A percentile compares a stretch with the other conserved stretches of the same genome.
These are phyloP conservation scores for Neocatenulostroma microsporum DNA, from an alignment of 2,329 filamentous ascomycete genomes.

Conservation along the genomic window DNA sequence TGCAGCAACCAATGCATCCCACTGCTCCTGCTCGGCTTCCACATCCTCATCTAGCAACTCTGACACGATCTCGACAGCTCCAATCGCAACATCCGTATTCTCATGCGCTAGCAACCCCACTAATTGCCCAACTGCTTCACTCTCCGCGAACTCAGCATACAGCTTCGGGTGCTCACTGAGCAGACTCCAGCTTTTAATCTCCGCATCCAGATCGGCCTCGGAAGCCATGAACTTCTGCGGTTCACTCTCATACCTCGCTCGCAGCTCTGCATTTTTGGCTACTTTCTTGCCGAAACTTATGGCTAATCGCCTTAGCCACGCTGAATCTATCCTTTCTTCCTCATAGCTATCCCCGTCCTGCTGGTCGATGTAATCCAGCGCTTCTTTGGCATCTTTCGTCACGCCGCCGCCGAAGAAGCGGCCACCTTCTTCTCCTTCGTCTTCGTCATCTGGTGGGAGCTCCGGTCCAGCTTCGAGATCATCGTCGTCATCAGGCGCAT, in stretches of 20 bases:
- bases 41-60: slow-evolving; percentile 95
- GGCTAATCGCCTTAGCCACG: slow-evolving; percentile 76
- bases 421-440: slow-evolving; percentile 75
- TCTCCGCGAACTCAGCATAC: slow-evolving; percentile 69
- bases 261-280: slow-evolving; percentile 79
- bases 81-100: slow-evolving; percentile 94
- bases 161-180: slow-evolving; percentile 78
- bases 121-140: slow-evolving; percentile 60
- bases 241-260: slow-evolving; percentile 73
- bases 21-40: slow-evolving; percentile 68
- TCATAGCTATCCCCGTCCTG: slow-evolving; percentile 48
- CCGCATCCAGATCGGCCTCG: slow-evolving; percentile 83
- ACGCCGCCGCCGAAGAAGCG: slow-evolving; percentile 94
- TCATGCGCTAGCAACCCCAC: slow-evolving; percentile 84
- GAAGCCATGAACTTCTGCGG: slow-evolving; percentile 74
- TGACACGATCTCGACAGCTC: slow-evolving; percentile 76
- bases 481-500: slow-evolving; percentile 52
- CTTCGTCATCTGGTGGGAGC: slow-evolving; percentile 41
- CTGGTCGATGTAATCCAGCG: slow-evolving; percentile 79
- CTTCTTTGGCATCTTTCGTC: slow-evolving; percentile 68
- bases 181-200: slow-evolving; percentile 79
- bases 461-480: slow-evolving; percentile 32
- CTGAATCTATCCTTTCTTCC: slow-evolving; percentile 69
- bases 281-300: slow-evolving; percentile 86
- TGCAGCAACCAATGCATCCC: slow-evolving; percentile 63